Conservation (phyloP, 1,139 yeast species). For the Citeromyces hawaiiensis region DNA sequence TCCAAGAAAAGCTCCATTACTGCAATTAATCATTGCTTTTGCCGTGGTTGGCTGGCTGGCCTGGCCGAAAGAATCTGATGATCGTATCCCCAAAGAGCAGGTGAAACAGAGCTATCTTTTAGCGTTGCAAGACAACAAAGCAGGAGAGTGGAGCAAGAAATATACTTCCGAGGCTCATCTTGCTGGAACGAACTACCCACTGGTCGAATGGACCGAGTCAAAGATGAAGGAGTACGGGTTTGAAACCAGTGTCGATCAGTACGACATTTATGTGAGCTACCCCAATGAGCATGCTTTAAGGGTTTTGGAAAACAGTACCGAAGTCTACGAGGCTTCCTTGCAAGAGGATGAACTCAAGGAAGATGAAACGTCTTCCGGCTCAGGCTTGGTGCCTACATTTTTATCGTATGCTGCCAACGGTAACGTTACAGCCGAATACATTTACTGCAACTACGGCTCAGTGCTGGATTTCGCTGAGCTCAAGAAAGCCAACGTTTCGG, state of each 20-base stretch:
- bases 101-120: conserved; percentile 15
- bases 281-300: conserved; percentile 42
- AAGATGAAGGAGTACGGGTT: conserved; percentile 56
- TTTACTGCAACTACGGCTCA: conserved; percentile 53
- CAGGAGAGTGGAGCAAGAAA: conserved; percentile 36
- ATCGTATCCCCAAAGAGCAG: not conserved
- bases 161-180: conserved; percentile 55
- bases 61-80: not conserved
- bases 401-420: conserved; percentile 64
- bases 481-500: conserved; percentile 27
- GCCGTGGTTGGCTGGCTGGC: not conserved
- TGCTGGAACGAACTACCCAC: conserved; percentile 53
- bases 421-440: conserved; percentile 41
- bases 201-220: conserved; percentile 53
- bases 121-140: conserved; percentile 31
- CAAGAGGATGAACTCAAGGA: conserved; percentile 60
- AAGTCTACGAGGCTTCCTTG: conserved; percentile 48
- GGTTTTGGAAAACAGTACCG: conserved; percentile 19
- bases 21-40: not conserved
- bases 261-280: conserved; percentile 46
- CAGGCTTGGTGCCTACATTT: conserved; percentile 40
- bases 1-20: not conserved
- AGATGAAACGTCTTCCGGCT: conserved; percentile 52
- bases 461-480: conserved; percentile 35
- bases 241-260: conserved; percentile 35